A percentile compares a stretch with the other conserved stretches of the same genome.
Conservation (phyloP, 1,284 basidiomycete genomes). For the Cutaneotrichosporon cavernicola region DNA sequence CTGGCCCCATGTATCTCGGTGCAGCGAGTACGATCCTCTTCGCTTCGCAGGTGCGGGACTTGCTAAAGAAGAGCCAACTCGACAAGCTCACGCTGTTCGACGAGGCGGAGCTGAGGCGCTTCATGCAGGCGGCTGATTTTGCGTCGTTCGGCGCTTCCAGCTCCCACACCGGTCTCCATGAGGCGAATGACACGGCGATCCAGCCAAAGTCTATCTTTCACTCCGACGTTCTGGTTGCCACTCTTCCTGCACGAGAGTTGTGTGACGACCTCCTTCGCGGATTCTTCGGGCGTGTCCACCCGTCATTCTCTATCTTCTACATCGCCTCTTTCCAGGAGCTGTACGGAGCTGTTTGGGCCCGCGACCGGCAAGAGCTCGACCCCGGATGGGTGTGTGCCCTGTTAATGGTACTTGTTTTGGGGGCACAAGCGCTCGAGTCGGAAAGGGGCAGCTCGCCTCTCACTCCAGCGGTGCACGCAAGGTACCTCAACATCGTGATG, state of each 20-base stretch:
- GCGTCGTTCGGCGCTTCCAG: not conserved
- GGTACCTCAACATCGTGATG: constrained; percentile 21
- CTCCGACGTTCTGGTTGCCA: not conserved
- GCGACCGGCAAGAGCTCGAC: not conserved
- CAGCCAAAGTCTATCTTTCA: not conserved
- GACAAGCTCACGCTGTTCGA: constrained; percentile 21
- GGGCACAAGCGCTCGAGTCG: constrained; percentile 24
- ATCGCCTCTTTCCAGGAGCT: constrained; percentile 20
- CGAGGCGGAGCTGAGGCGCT: constrained; percentile 22
- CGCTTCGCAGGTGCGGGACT: constrained; percentile 16
- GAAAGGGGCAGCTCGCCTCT: not conserved
- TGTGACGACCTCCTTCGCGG: constrained; percentile 17
- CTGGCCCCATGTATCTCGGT: constrained; percentile 29
- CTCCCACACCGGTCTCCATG: not conserved
- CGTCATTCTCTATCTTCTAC: constrained; percentile 26
- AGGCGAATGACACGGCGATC: not conserved
- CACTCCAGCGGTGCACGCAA: constrained; percentile 9
- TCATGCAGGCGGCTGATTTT: constrained; percentile 27
- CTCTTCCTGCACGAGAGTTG: constrained; percentile 13
- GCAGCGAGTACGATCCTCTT: constrained; percentile 26
- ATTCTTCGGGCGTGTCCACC: constrained; percentile 28
- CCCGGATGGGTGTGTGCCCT: constrained; percentile 20
- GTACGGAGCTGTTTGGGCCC: constrained; percentile 13
- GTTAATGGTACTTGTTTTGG: constrained; percentile 25
- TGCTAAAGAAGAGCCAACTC: constrained; percentile 23